phyloP scores from a whole-genome alignment of 202 grass and related monocot genomes.

The Digitaria exilis region DNA sequence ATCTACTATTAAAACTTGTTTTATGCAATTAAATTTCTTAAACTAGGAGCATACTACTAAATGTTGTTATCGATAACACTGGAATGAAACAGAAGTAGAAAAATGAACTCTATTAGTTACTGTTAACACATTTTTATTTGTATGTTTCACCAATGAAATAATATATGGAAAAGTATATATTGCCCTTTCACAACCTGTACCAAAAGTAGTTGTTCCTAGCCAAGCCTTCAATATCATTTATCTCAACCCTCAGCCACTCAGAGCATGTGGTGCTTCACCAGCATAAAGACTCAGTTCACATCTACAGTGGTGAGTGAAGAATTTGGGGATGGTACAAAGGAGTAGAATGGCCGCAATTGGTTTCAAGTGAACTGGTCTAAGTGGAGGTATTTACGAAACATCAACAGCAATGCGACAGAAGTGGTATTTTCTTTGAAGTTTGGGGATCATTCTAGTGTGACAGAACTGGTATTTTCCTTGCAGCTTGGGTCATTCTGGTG shows the following conservation, averaged over 20 bases:
- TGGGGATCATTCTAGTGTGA: background rate
- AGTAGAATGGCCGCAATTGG: background rate
- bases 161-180: background rate
- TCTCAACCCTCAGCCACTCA: background rate
- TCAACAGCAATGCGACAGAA: background rate
- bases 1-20: background rate
- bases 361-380: background rate
- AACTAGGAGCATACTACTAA: background rate
- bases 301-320: background rate
- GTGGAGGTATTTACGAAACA: background rate
- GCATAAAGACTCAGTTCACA: background rate
- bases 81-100: background rate
- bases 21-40: background rate
- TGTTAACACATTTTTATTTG: background rate
- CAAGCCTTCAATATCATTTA: background rate
- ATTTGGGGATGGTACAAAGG: background rate
- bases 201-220: background rate
- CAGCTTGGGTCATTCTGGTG: background rate
- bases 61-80: background rate
- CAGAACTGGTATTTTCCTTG: background rate
- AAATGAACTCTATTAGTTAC: background rate
- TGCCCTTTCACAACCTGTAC: background rate
- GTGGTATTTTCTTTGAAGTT: background rate
- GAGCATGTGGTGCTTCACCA: background rate
- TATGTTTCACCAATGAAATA: background rate